phyloP scores from a whole-genome alignment of 805 yeast genomes.

The Torulaspora indica region DNA sequence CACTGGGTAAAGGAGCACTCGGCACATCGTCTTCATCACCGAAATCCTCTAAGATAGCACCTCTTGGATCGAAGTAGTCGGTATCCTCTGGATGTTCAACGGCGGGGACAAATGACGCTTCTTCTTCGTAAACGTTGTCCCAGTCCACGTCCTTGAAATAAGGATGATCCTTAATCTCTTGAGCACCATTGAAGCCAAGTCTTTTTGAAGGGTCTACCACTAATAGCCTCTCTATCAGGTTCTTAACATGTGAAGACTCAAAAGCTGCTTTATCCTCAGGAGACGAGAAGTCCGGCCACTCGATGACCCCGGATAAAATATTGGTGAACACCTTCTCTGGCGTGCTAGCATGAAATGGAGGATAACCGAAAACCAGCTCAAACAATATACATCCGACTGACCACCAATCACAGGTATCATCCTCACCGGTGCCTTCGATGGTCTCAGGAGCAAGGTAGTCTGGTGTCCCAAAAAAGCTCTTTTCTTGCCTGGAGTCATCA shows the following conservation, averaged over 20 bases:
- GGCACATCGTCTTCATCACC: conserved; percentile 19
- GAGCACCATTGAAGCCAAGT: conserved; percentile 72
- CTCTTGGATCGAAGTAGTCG: conserved; percentile 86
- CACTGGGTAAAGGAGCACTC: conserved; percentile 4
- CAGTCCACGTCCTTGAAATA: conserved; percentile 72
- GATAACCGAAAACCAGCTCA: conserved; percentile 87
- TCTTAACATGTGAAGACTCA: conserved; percentile 66
- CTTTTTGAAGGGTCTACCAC: conserved; percentile 60
- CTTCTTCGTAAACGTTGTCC: conserved; percentile 63
- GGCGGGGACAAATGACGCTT: conserved; percentile 79
- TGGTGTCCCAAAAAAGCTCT: conserved; percentile 91
- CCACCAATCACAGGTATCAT: conserved; percentile 80
- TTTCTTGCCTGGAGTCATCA: conserved; percentile 45
- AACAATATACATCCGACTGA: conserved; percentile 92
- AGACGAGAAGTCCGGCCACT: conserved; percentile 72
- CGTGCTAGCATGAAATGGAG: conserved; percentile 84
- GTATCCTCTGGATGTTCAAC: conserved; percentile 79
- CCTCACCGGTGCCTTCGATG: conserved; percentile 76
- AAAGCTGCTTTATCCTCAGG: conserved; percentile 48
- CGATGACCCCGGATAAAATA: conserved; percentile 65
- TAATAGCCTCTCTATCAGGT: conserved; percentile 61
- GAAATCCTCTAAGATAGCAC: conserved; percentile 59
- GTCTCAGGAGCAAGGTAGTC: conserved; percentile 98
- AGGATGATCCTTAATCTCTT: conserved; percentile 73
- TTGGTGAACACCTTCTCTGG: conserved; percentile 81